These are phyloP conservation scores for Chernovozyma sophiae-reginae DNA, from an alignment of 1,139 yeast species.

Conservation along the genomic window DNA sequence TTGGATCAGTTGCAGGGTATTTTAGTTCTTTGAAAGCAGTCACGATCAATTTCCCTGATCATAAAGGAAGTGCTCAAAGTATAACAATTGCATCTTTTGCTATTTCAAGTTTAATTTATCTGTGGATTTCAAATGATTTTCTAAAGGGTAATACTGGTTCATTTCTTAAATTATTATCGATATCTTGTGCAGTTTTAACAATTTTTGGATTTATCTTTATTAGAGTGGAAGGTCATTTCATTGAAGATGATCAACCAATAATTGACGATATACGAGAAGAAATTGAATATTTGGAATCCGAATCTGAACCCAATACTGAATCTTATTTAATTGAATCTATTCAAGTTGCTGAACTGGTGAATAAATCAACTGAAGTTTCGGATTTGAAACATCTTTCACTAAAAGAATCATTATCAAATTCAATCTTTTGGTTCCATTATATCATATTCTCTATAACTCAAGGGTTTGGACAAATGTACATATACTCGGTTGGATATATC, in stretches of 20 bases:
- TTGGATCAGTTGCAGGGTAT: constrained; percentile 32
- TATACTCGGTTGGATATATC: constrained; percentile 69
- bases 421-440: constrained; percentile 46
- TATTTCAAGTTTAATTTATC: constrained; percentile 29
- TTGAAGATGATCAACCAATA: constrained; percentile 6
- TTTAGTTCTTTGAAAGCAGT: constrained; percentile 35
- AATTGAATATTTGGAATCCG: not conserved
- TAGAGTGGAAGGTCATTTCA: constrained; percentile 27
- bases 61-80: constrained; percentile 33
- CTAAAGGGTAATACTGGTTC: constrained; percentile 20
- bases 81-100: constrained; percentile 37
- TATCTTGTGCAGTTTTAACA: constrained; percentile 22
- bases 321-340: not conserved
- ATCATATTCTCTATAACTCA: constrained; percentile 58
- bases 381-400: constrained; percentile 14
- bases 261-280: constrained; percentile 2
- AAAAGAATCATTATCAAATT: constrained; percentile 18
- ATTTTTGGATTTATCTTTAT: constrained; percentile 28
- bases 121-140: constrained; percentile 19
- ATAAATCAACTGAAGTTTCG: not conserved
- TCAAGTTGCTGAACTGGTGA: not conserved
- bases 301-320: not conserved
- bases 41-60: constrained; percentile 27
- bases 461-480: constrained; percentile 76
- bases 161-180: constrained; percentile 22